Conservation (phyloP, 2,329 filamentous ascomycete genomes). For the Pseudocercospora fuligena region DNA sequence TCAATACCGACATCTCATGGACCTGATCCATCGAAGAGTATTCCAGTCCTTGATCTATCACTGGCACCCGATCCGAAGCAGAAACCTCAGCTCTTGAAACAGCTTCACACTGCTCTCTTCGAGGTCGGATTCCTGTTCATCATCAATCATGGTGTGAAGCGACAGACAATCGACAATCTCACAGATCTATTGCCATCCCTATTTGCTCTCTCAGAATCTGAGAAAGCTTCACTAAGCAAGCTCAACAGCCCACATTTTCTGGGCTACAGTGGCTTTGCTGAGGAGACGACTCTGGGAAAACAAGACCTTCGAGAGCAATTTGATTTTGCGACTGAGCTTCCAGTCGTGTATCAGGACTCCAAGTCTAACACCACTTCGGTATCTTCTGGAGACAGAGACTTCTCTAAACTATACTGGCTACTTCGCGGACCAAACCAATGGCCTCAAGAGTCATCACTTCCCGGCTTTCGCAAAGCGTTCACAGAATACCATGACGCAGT, state of each 20-base stretch:
- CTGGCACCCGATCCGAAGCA: slow-evolving; percentile 44
- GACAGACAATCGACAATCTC: slow-evolving; percentile 44
- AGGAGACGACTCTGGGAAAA: slow-evolving; percentile 61
- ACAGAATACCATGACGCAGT: slow-evolving; percentile 57
- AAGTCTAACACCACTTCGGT: slow-evolving; percentile 29
- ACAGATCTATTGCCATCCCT: slow-evolving; percentile 49
- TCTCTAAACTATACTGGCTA: slow-evolving; percentile 46
- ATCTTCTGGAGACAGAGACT: slow-evolving; percentile 52
- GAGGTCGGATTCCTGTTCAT: slow-evolving; percentile 61
- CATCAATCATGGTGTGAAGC: slow-evolving; percentile 54
- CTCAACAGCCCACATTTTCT: slow-evolving; percentile 64
- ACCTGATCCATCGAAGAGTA: slow-evolving; percentile 27
- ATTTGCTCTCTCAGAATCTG: slow-evolving; percentile 47
- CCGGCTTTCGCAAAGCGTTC: slow-evolving; percentile 41
- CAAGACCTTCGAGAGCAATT: slow-evolving; percentile 63
- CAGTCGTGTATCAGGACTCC: slow-evolving; percentile 36
- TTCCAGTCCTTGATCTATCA: slow-evolving; percentile 58
- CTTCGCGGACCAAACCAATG: slow-evolving; percentile 47
- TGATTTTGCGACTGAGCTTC: slow-evolving; percentile 60
- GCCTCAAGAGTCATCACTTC: slow-evolving; percentile 38
- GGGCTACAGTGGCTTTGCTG: slow-evolving; percentile 61
- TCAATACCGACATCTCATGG: background rate
- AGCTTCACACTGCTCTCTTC: slow-evolving; percentile 55
- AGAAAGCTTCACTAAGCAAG: slow-evolving; percentile 51
- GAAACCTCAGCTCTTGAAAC: slow-evolving; percentile 45